A percentile compares a stretch with the other conserved stretches of the same genome.
These are phyloP conservation scores for Suhomyces faveliae DNA, from an alignment of 805 yeast genomes.

Conservation along the genomic window DNA sequence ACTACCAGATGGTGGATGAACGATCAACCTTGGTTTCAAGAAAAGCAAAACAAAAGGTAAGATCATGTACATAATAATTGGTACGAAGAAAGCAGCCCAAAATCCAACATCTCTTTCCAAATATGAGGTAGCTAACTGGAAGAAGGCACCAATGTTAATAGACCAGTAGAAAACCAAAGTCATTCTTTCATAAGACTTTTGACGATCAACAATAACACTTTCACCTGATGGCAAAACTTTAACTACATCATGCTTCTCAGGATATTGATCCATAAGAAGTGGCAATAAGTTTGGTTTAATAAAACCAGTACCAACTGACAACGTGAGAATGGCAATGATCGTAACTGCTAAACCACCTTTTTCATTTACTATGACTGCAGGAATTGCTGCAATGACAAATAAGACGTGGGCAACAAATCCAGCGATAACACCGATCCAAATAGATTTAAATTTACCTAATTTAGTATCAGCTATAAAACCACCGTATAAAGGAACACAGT, in stretches of 20 bases:
- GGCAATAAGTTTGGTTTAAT: slow-evolving; percentile 55
- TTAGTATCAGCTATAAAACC: slow-evolving; percentile 52
- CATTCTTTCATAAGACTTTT: slow-evolving; percentile 42
- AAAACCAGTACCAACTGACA: slow-evolving; percentile 51
- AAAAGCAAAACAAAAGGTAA: slow-evolving; percentile 29
- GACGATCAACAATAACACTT: slow-evolving; percentile 56
- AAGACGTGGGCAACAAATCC: slow-evolving; percentile 49
- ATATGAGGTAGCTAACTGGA: slow-evolving; percentile 51
- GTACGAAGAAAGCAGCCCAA: slow-evolving; percentile 55
- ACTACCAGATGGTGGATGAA: slow-evolving; percentile 44
- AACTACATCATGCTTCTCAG: slow-evolving; percentile 58
- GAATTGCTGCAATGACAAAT: slow-evolving; percentile 50
- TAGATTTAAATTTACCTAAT: slow-evolving; percentile 47
- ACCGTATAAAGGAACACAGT: slow-evolving; percentile 51
- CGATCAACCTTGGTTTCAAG: slow-evolving; percentile 27
- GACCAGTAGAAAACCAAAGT: slow-evolving; percentile 52
- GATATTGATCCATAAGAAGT: slow-evolving; percentile 47
- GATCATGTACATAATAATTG: slow-evolving; percentile 32
- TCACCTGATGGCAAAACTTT: slow-evolving; percentile 60
- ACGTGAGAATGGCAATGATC: slow-evolving; percentile 37
- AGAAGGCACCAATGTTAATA: slow-evolving; percentile 55
- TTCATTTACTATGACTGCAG: slow-evolving; percentile 34
- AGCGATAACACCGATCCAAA: slow-evolving; percentile 48
- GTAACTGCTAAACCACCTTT: slow-evolving; percentile 37
- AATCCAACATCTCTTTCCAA: slow-evolving; percentile 51